These are phyloP conservation scores for Medicago arabica DNA, from an alignment of 306 rosid species.

Conservation along the genomic window DNA sequence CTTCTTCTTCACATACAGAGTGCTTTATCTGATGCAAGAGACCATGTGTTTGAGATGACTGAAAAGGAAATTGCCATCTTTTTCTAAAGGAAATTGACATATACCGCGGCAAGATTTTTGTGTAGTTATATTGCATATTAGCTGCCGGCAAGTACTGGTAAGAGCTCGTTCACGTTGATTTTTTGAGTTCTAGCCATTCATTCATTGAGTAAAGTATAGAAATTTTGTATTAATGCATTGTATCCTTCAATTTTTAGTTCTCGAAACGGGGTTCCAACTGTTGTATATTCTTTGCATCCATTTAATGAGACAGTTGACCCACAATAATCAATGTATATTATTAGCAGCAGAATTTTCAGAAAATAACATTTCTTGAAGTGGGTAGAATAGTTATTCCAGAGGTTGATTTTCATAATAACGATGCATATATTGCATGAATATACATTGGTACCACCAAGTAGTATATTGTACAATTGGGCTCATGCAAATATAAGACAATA, in stretches of 20 bases:
- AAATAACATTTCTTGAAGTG: background rate
- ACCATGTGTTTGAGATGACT: constrained; percentile 95
- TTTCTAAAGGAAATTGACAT: constrained; percentile 52
- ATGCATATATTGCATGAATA: background rate
- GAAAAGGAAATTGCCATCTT: constrained; percentile 86
- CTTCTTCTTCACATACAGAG: constrained; percentile 60
- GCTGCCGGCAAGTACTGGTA: constrained; percentile 42
- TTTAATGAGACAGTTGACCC: constrained; percentile 17
- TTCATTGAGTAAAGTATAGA: constrained; percentile 43
- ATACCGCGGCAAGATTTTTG: constrained; percentile 11
- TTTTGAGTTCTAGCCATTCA: constrained; percentile 56
- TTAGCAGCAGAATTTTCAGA: background rate
- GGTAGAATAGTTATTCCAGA: background rate
- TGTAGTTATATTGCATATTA: constrained; percentile 41
- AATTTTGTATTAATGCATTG: constrained; percentile 43
- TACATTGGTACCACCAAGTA: background rate
- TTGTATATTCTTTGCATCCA: constrained; percentile 17
- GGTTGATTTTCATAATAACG: background rate
- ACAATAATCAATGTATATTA: background rate
- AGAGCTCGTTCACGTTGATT: constrained; percentile 48
- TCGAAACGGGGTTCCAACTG: background rate
- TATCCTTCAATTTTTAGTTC: background rate
- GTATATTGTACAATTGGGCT: background rate
- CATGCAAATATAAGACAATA: background rate
- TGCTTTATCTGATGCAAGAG: constrained; percentile 93